Evolutionary conservation across 1,139 yeast species (phyloP), one percentile per base, ranked within the genome.

Genomic region (Geotrichum phurueaensis): DNA sequence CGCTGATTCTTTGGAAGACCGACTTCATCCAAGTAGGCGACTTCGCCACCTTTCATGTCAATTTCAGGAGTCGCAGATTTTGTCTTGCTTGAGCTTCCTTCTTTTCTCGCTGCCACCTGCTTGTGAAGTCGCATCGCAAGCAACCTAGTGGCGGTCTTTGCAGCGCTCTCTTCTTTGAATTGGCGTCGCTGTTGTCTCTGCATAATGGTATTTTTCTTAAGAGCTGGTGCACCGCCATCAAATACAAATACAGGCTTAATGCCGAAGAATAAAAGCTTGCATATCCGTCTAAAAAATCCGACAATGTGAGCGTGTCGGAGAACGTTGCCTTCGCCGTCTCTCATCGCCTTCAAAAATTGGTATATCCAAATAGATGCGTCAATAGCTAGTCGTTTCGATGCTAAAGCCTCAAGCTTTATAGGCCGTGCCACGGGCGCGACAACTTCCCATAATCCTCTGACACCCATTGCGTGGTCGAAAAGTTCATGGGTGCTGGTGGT

Each of bases 301-400:
- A 45, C 57, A 9, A 20, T 25, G 72, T 95, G 99, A 0, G 97
- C 87, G 65, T 85, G 88, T 49, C 82, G 81, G 64, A 94, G 73
- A 0, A 89, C 83, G 64, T 88, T 84, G 20, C 98, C 99, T 51
- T 88, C 88, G 53, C 83, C 76, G 70, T 91, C 97, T 67, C 99
- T 80, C 27, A 94, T 96, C 0, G 99, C 99, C 71, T 92, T 94
- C 65, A 95, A 77, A 70, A 95, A 95, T 73, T 95, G 99, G 71
- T 95, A 95, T 60, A 95, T 89, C 99, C 99, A 95, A 66, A 95
- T 95, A 1, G 98, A 92, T 0, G 99, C 99, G 78, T 95, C 99
- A 12, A 95, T 95, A 0, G 99, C 99, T 68, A 95, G 77, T 62
- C 82, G 79, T 71, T 87, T 87, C 63, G 91, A 83, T 20, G 79